Conservation (phyloP, 345 rosid species). For the Salix dunnii region DNA sequence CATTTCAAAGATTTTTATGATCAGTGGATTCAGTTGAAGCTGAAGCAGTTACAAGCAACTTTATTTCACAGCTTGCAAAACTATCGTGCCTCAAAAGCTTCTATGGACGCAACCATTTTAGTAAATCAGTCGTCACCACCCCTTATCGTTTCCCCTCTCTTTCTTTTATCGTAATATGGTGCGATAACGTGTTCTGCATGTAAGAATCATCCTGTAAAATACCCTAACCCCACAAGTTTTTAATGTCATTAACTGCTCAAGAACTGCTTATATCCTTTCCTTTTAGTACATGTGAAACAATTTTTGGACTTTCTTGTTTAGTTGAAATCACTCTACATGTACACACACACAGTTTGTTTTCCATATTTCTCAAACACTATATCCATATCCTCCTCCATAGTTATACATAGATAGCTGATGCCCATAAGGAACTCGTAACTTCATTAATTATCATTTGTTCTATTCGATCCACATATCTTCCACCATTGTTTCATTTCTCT, state of each 20-base stretch:
- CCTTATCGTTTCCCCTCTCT: neutral
- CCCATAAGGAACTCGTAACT: constrained; percentile 51
- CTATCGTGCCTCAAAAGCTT: constrained; percentile 15
- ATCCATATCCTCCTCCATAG: constrained; percentile 5
- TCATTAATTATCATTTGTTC: constrained; percentile 20
- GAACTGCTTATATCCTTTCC: neutral
- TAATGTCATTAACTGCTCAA: neutral
- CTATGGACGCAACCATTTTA: constrained; percentile 10
- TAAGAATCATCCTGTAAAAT: neutral
- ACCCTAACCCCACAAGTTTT: constrained; percentile 3
- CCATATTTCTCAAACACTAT: constrained; percentile 18
- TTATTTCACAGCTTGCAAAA: constrained; percentile 18
- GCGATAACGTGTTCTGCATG: constrained; percentile 30
- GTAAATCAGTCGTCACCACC: neutral
- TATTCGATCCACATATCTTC: neutral
- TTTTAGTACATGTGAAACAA: neutral
- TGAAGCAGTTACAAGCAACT: constrained; percentile 21
- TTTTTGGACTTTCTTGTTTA: constrained; percentile 10
- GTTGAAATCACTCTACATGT: neutral
- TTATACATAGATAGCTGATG: constrained; percentile 19
- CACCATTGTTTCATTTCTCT: constrained; percentile 7
- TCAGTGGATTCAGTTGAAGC: constrained; percentile 25
- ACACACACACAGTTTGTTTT: constrained; percentile 4
- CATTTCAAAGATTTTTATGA: neutral
- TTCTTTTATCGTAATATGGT: neutral